Evolutionary conservation across 2,329 filamentous ascomycete genomes (phyloP).

Genomic region (Blumeriella jaapii): DNA sequence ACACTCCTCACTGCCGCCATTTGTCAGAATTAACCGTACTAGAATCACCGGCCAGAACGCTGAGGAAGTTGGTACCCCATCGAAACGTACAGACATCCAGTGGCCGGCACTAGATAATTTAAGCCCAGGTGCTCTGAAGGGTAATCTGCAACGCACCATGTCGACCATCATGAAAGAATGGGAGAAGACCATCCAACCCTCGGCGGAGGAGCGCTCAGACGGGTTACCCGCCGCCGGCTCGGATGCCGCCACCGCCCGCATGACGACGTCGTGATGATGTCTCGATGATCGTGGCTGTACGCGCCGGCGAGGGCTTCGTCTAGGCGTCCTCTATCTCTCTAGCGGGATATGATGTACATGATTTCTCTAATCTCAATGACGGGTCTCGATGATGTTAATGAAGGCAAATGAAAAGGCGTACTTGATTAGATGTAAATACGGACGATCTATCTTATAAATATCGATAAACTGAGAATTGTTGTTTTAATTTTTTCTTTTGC

Average conservation of each 20-base stretch:
- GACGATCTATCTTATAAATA: too few species aligned
- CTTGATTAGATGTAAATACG: too few species aligned
- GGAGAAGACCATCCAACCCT: conserved; percentile 64
- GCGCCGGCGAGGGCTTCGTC: too few species aligned
- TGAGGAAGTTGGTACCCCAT: conserved; percentile 14
- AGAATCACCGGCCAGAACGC: conserved; percentile 16
- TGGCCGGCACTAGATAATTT: conserved; percentile 36
- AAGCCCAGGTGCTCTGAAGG: conserved; percentile 58
- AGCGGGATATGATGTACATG: too few species aligned
- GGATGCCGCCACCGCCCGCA: conserved; percentile 23
- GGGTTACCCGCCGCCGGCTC: not conserved
- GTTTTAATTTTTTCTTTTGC: too few species aligned
- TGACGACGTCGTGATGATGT: conserved; percentile 18
- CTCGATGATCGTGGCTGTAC: conserved; percentile 12
- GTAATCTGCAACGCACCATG: conserved; percentile 72
- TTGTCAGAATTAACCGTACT: conserved; percentile 11
- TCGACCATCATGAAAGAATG: conserved; percentile 81
- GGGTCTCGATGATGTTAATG: too few species aligned
- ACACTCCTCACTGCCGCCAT: conserved; percentile 1
- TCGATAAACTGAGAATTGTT: too few species aligned
- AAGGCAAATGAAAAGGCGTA: too few species aligned
- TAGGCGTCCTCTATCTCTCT: too few species aligned
- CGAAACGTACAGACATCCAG: conserved; percentile 28
- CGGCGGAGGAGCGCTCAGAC: conserved; percentile 28
- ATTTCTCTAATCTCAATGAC: too few species aligned